These are phyloP conservation scores for Gautieria morchelliformis DNA, from an alignment of 768 basidiomycete species.

Conservation along the genomic window DNA sequence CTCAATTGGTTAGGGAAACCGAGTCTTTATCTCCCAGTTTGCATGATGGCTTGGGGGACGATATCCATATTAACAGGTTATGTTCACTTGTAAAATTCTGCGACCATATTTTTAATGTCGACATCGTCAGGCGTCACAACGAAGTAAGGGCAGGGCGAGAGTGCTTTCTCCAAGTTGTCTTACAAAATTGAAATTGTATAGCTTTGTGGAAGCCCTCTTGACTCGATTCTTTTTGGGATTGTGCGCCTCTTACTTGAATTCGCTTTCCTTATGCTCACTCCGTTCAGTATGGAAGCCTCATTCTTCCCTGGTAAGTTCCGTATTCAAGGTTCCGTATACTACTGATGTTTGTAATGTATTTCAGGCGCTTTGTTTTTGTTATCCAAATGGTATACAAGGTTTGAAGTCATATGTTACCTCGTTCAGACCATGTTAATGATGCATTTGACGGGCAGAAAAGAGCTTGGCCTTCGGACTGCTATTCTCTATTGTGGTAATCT, in stretches of 20 bases:
- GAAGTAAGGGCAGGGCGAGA: not conserved
- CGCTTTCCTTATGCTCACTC: conserved; percentile 10
- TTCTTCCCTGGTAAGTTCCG: conserved; percentile 49
- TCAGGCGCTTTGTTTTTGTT: conserved; percentile 24
- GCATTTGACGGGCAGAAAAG: conserved; percentile 60
- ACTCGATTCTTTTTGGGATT: conserved; percentile 74
- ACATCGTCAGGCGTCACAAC: not conserved
- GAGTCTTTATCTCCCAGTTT: conserved; percentile 54
- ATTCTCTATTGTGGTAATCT: conserved; percentile 63
- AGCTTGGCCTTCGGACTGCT: conserved; percentile 62
- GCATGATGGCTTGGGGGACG: conserved; percentile 66
- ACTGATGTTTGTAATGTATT: not conserved
- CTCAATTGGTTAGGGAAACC: conserved; percentile 60
- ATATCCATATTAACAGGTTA: conserved; percentile 34
- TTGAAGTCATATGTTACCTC: not conserved
- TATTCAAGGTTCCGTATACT: not conserved
- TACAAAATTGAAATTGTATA: conserved; percentile 13
- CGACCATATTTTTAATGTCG: not conserved
- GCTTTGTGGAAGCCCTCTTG: conserved; percentile 54
- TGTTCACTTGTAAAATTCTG: conserved; percentile 33
- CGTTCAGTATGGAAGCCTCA: conserved; percentile 36
- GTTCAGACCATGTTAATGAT: not conserved
- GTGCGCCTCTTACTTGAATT: conserved; percentile 28
- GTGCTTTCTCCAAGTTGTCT: not conserved
- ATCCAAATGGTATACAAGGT: conserved; percentile 31